Evolutionary conservation across 2,329 filamentous ascomycete genomes (phyloP).

Genomic region (Ceratocystiopsis brevicomis): DNA sequence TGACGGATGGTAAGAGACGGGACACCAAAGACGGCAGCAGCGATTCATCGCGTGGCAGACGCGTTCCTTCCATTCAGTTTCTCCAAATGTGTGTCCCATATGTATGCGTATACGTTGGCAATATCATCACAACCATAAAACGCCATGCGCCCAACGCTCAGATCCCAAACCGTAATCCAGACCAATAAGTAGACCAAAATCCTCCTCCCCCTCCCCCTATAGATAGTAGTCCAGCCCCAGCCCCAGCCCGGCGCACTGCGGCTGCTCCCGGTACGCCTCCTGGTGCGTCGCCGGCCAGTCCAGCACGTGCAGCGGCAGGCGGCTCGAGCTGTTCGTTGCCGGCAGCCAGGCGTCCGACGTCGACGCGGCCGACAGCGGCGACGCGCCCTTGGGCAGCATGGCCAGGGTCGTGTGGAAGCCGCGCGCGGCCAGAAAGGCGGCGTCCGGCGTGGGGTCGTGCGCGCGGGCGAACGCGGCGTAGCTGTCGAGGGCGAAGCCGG

Average conservation of each 20-base stretch:
- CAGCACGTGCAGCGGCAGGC: slow-evolving; percentile 26
- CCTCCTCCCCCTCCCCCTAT: too few relatives aligned
- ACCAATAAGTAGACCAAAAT: too few relatives aligned
- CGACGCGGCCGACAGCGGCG: slow-evolving; percentile 5
- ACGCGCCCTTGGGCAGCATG: too few relatives aligned
- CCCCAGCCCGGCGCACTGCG: slow-evolving; percentile 29
- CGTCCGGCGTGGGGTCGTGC: slow-evolving; percentile 30
- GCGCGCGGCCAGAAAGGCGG: slow-evolving; percentile 24
- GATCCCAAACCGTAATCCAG: too few relatives aligned
- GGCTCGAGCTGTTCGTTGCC: slow-evolving; percentile 13
- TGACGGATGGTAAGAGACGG: too few relatives aligned
- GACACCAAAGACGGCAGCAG: too few relatives aligned
- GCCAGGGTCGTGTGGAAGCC: slow-evolving; percentile 17
- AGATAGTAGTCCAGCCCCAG: slow-evolving; percentile 25
- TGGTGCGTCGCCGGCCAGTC: slow-evolving; percentile 21
- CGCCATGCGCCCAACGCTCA: too few relatives aligned
- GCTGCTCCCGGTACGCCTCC: slow-evolving; percentile 26
- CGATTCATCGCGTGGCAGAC: too few relatives aligned
- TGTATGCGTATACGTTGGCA: too few relatives aligned
- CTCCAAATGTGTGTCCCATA: too few relatives aligned
- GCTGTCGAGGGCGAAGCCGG: slow-evolving; percentile 24
- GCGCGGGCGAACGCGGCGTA: slow-evolving; percentile 31
- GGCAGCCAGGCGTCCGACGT: slow-evolving; percentile 18
- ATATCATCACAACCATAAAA: too few relatives aligned
- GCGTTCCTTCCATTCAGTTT: too few relatives aligned